Evolutionary conservation across 2,329 filamentous ascomycete species (phyloP).

Genomic region (Remersonia thermophila): DNA sequence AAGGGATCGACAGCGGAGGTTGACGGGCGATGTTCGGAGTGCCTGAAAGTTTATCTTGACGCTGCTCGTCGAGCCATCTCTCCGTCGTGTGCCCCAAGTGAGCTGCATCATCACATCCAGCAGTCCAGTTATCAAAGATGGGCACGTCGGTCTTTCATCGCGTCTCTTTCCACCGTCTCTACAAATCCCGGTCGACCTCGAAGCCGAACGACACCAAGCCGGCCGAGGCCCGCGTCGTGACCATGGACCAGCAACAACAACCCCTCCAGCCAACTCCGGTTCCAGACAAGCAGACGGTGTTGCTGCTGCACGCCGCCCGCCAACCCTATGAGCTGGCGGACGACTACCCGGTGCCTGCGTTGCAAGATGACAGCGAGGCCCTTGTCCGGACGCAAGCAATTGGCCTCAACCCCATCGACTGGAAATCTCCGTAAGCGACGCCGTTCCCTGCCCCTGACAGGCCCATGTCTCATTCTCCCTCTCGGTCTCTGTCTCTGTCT

Average conservation of each 20-base stretch:
- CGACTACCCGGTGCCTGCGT: conserved; percentile 19
- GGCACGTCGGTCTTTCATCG: conserved; percentile 10
- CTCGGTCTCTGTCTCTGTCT: too few species aligned
- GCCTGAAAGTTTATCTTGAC: conserved; percentile 1
- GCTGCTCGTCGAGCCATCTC: background rate
- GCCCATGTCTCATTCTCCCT: too few species aligned
- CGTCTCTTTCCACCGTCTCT: conserved; percentile 8
- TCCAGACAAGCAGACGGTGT: conserved; percentile 20
- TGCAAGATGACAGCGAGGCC: conserved; percentile 32
- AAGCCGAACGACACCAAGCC: background rate
- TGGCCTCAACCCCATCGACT: conserved; percentile 66
- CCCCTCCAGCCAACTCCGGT: background rate
- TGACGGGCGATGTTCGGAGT: too few species aligned
- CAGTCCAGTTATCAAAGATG: background rate
- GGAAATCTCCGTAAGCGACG: conserved; percentile 53
- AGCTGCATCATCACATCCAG: background rate
- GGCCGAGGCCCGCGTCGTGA: background rate
- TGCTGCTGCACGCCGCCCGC: conserved; percentile 20
- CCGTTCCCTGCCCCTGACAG: too few species aligned
- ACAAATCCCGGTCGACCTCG: conserved; percentile 4
- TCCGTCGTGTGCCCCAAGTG: background rate
- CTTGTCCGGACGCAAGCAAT: conserved; percentile 52
- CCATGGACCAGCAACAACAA: background rate
- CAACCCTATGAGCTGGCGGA: conserved; percentile 21
- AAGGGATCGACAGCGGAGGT: too few species aligned